Evolutionary conservation across 164 flowering plant genomes (phyloP), one percentile per base, ranked within the genome.

Genomic region (Santalum album): DNA sequence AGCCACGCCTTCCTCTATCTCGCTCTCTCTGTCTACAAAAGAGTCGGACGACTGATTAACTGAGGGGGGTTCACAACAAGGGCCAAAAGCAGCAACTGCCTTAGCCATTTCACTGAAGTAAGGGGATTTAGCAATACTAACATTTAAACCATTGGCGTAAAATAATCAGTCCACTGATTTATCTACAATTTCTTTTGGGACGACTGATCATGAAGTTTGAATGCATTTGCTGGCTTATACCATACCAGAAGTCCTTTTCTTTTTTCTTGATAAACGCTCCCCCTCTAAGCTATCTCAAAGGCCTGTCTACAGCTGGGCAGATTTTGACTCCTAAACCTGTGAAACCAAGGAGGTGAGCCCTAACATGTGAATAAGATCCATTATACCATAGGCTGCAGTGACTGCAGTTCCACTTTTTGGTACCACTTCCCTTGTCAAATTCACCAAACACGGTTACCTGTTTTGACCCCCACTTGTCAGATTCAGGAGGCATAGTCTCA

Each of bases 281-380:
- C 70, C 74, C 59, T 74, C 78, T 16, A 67, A 34, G 27, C 40
- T 74, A 70, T 55, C 75, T 70, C 20, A 74, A 19, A 26, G 72
- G 60, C 57, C 63, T 46, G 54, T 70, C 75, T 55, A 74, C 62
- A 2, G 78, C 78, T 9, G 74, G 75, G 52, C 72, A 74, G 58
- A 72, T 68, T 60, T 65, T 70, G 60, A 70, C 72, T 27, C 78
- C 71, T 16, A 69, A 69, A 63, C 75, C 78, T 7, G 78, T 32
- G 59, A 63, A 75, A 27, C 78, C 78, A 52, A 65, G 78, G 52
- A 75, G 75, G 64, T 75, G n/a, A 72, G 67, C 78, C 45, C 78
- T 68, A 17, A 75, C 78, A 59, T 73, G 73, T 3, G 75, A 75
- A 58, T 75, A 71, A 21, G 78, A 75, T 20, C 78, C 72, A 66